Base-by-base conservation (phyloP, 78 protist genomes). In the Guillardia theta region DNA sequence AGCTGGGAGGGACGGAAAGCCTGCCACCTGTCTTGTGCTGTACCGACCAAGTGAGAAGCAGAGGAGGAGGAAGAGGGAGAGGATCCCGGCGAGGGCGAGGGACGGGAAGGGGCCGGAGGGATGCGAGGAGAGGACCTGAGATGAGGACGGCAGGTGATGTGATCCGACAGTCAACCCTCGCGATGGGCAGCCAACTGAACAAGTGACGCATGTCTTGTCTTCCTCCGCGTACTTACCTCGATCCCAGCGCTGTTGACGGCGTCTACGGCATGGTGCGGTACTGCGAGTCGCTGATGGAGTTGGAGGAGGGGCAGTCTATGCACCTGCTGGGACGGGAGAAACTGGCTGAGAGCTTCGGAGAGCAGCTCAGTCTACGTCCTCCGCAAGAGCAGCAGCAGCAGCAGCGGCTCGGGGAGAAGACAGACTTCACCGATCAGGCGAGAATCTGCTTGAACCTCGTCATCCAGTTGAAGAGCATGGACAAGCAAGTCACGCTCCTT, bases 1-100 rank as follows among this genome's bases (percentile, higher is more conserved):
- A n/a, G 98, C 98, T 3, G 99, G 99, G 10, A 83, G 99, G 10
- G 99, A 98, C 88, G 99, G 99, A 27, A 21, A 4, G 22, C 88
- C 93, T 0, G 77, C 95, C 6, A 36, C 77, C 43, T 87, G 92
- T 33, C 93, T 88, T 1, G 46, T 70, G 15, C 36, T 22, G 27
- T 70, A 70, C 83, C 33, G 41, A 15, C 83, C 83, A 3, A 24
- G 36, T 43, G 83, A n/a, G n/a, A n/a, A n/a, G n/a, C n/a, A n/a
- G n/a, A n/a, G n/a, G n/a, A n/a, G n/a, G n/a, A n/a, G n/a, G n/a
- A n/a, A n/a, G n/a, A n/a, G n/a, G n/a, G n/a, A n/a, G n/a, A n/a
- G n/a, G n/a, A n/a, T n/a, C n/a, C n/a, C n/a, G n/a, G n/a, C n/a
- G n/a, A n/a, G n/a, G n/a, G n/a, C n/a, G n/a, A n/a, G n/a, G n/a